These are phyloP conservation scores for Lentinula edodes DNA, from an alignment of 768 basidiomycete genomes.

Conservation along the genomic window DNA sequence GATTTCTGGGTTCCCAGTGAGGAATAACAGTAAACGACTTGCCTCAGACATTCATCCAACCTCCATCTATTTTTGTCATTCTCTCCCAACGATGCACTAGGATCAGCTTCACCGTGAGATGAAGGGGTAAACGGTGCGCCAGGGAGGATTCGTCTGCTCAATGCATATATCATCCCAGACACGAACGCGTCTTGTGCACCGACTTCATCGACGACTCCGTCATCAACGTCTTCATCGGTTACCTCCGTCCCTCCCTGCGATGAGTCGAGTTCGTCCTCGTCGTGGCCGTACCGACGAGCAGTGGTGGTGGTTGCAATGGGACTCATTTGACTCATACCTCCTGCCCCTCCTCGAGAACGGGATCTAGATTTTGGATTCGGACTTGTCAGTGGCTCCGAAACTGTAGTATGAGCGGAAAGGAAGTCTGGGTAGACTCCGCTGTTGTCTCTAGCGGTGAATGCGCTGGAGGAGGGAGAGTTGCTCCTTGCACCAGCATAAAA, in stretches of 20 bases:
- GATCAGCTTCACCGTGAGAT: constrained; percentile 31
- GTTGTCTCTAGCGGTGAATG: constrained; percentile 38
- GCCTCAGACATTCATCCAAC: constrained; percentile 80
- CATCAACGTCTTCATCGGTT: constrained; percentile 34
- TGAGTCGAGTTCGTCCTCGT: constrained; percentile 47
- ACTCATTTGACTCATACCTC: not conserved
- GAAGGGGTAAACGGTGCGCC: constrained; percentile 73
- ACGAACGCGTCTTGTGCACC: constrained; percentile 81
- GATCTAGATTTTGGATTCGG: constrained; percentile 1
- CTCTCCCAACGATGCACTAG: constrained; percentile 22
- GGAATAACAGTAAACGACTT: constrained; percentile 9
- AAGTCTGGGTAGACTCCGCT: constrained; percentile 12
- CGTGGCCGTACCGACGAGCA: not conserved
- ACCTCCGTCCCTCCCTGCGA: constrained; percentile 53
- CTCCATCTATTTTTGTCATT: constrained; percentile 58
- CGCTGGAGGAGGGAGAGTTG: constrained; percentile 50
- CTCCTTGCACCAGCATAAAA: constrained; percentile 67
- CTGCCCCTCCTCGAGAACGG: not conserved
- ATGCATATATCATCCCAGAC: constrained; percentile 82
- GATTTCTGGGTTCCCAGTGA: not conserved
- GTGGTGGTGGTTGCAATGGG: not conserved
- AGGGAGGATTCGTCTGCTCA: constrained; percentile 67
- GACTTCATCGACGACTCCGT: constrained; percentile 58
- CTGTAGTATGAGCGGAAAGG: constrained; percentile 7
- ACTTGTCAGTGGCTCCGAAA: not conserved